These are phyloP conservation scores for Gremmenia infestans DNA, from an alignment of 2,329 filamentous ascomycete genomes.

Conservation along the genomic window DNA sequence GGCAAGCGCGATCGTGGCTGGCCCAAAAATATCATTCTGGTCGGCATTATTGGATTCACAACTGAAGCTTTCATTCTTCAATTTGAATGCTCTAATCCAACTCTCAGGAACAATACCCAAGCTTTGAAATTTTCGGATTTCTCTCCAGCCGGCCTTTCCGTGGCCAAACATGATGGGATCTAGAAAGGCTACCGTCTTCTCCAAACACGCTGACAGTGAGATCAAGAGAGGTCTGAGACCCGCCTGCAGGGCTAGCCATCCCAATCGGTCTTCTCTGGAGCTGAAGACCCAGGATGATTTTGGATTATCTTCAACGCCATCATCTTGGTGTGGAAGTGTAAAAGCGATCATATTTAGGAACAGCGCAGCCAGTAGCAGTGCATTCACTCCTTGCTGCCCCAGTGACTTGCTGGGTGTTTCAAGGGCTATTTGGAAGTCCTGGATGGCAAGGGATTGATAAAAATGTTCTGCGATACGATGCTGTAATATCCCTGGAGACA, in stretches of 20 bases:
- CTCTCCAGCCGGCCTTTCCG: conserved; percentile 13
- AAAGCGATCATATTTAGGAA: conserved; percentile 15
- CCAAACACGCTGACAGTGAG: conserved; percentile 12
- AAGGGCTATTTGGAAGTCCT: conserved; percentile 14
- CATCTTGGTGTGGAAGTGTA: conserved; percentile 13
- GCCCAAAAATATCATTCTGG: conserved; percentile 13
- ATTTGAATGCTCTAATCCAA: conserved; percentile 13
- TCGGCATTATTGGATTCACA: conserved; percentile 11
- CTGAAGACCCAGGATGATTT: conserved; percentile 15
- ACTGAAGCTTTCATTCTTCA: conserved; percentile 14
- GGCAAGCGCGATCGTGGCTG: conserved; percentile 13
- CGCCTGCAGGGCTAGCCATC: conserved; percentile 12
- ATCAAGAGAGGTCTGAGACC: conserved; percentile 14
- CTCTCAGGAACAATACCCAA: conserved; percentile 13
- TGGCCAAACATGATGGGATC: conserved; percentile 14
- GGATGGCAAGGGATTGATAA: conserved; percentile 14
- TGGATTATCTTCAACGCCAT: conserved; percentile 13
- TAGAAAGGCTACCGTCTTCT: conserved; percentile 13
- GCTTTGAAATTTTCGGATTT: conserved; percentile 15
- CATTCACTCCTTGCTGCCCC: conserved; percentile 13
- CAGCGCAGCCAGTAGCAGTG: conserved; percentile 13
- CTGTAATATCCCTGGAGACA: conserved; percentile 13
- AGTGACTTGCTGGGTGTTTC: conserved; percentile 13
- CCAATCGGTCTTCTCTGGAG: conserved; percentile 12
- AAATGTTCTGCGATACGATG: conserved; percentile 15